Evolutionary conservation across 306 rosid genomes (phyloP).

Genomic region (Cicer yamashitae): DNA sequence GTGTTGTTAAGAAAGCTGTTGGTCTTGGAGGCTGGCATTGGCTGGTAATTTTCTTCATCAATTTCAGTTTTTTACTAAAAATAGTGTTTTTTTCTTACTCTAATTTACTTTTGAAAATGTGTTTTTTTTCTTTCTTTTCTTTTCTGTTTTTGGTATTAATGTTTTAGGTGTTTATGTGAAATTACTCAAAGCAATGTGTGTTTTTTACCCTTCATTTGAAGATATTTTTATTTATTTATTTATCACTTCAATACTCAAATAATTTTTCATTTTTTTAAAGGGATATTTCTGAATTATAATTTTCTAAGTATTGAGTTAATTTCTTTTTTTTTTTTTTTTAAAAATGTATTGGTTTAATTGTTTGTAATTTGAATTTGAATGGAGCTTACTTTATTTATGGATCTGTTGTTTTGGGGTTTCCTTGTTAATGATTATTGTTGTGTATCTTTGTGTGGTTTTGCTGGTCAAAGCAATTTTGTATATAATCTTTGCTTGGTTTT

Average conservation of each 20-base stretch:
- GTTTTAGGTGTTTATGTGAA: neutral
- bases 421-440: conserved; percentile 16
- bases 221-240: neutral
- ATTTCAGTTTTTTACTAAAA: neutral
- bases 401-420: conserved; percentile 55
- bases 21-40: conserved; percentile 99
- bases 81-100: neutral
- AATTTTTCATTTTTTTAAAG: neutral
- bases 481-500: conserved; percentile 4
- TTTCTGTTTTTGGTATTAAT: neutral
- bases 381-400: conserved; percentile 47
- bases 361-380: conserved; percentile 13
- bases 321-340: neutral
- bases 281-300: neutral
- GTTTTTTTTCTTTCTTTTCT: neutral
- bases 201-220: neutral
- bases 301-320: neutral
- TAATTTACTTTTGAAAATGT: conserved; percentile 36
- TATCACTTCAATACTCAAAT: neutral
- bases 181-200: conserved; percentile 47
- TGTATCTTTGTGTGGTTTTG: conserved; percentile 14
- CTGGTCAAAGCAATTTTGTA: neutral
- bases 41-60: conserved; percentile 72
- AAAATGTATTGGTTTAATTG: too few relatives aligned
- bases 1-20: conserved; percentile 97